Evolutionary conservation across 75 land plant genomes (phyloP).

Genomic region (Picea glauca): DNA sequence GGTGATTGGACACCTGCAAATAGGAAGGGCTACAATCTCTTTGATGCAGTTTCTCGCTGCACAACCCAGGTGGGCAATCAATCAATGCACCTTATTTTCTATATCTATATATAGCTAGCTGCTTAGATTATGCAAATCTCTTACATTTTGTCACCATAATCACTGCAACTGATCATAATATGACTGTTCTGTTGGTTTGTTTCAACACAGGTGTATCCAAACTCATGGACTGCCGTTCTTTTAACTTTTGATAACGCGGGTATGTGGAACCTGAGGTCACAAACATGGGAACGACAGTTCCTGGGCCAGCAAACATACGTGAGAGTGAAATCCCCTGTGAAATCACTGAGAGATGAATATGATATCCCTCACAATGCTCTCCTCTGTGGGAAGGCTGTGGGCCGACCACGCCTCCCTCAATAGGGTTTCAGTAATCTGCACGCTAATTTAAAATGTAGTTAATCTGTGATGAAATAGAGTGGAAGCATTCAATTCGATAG

Average conservation of each 20-base stretch:
- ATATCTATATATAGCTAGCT: too few relatives aligned
- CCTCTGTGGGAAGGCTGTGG: conserved; percentile 38
- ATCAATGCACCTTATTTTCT: neutral
- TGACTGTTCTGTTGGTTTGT: too few relatives aligned
- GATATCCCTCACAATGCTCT: conserved; percentile 29
- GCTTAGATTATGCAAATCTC: too few relatives aligned
- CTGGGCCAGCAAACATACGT: conserved; percentile 74
- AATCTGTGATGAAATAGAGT: too few relatives aligned
- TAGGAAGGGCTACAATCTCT: conserved; percentile 55
- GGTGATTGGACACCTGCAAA: conserved; percentile 57
- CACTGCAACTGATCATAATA: too few relatives aligned
- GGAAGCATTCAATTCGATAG: too few relatives aligned
- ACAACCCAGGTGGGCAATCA: conserved; percentile 53
- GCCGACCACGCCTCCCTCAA: conserved; percentile 21
- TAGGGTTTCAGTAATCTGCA: too few relatives aligned
- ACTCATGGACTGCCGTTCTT: conserved; percentile 62
- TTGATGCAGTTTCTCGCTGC: conserved; percentile 64
- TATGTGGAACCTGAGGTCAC: conserved; percentile 62
- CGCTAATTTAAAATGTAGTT: too few relatives aligned
- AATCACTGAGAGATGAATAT: conserved; percentile 43
- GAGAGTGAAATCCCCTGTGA: conserved; percentile 39
- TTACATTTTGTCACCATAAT: too few relatives aligned
- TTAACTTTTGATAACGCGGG: conserved; percentile 65
- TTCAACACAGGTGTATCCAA: conserved; percentile 53
- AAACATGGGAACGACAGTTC: conserved; percentile 42